Percentiles rank a stretch among this genome's conserved stretches.
Evolutionary conservation across 2,329 filamentous ascomycete genomes (phyloP).

Genomic region (Sclerotiophoma versabilis): DNA sequence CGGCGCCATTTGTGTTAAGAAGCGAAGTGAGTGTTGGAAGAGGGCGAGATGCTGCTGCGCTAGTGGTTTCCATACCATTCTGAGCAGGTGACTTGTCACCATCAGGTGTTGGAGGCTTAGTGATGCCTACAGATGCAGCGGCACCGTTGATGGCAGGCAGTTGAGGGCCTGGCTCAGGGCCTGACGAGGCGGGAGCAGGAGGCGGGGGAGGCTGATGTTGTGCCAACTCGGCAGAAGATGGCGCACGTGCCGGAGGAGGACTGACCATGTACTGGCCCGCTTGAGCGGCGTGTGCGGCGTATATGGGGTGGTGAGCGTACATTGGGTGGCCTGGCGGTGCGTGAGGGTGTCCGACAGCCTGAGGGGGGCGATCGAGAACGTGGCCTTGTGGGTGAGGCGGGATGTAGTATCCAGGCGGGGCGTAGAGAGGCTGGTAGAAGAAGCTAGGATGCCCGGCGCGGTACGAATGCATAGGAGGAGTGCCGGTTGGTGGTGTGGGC

Average conservation of each 20-base stretch:
- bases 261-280: conserved; percentile 47
- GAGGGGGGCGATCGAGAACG: conserved; percentile 47
- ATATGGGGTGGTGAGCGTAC: conserved; percentile 37
- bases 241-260: conserved; percentile 49
- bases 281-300: conserved; percentile 38
- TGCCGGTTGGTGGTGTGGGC: conserved; percentile 51
- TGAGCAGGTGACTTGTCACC: conserved; percentile 52
- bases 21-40: conserved; percentile 56
- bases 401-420: conserved; percentile 43
- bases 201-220: conserved; percentile 52
- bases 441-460: conserved; percentile 41
- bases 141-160: conserved; percentile 46
- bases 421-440: conserved; percentile 40
- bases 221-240: conserved; percentile 51
- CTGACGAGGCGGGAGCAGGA: conserved; percentile 24
- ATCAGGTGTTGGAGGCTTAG: conserved; percentile 43
- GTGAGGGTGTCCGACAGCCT: conserved; percentile 49
- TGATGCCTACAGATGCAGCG: conserved; percentile 27
- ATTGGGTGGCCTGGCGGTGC: conserved; percentile 43
- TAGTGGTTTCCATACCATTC: conserved; percentile 47
- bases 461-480: conserved; percentile 52
- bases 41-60: conserved; percentile 41
- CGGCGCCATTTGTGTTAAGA: conserved; percentile 40
- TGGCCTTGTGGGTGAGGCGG: conserved; percentile 30
- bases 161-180: conserved; percentile 46